Percentiles rank a stretch among this genome's conserved stretches.
Conservation (phyloP, 2,329 filamentous ascomycete genomes). For the Fusarium succisae region DNA sequence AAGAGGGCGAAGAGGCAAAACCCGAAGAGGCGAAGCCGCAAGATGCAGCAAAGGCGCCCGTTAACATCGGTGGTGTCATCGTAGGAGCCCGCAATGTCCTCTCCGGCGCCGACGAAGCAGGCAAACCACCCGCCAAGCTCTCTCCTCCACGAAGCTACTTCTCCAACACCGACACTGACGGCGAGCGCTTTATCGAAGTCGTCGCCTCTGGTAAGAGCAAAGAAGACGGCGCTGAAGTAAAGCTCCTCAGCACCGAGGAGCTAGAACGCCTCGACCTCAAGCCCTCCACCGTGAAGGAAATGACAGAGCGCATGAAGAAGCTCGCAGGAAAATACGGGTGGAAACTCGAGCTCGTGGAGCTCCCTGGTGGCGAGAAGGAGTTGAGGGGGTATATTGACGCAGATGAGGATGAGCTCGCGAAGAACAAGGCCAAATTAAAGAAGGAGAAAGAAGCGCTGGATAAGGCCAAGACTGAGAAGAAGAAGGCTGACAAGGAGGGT, state of each 20-base stretch:
- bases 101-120: conserved; percentile 57
- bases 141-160: conserved; percentile 56
- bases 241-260: conserved; percentile 71
- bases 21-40: background rate
- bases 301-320: conserved; percentile 74
- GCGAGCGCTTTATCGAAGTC: conserved; percentile 52
- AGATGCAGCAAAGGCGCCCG: conserved; percentile 49
- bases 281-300: conserved; percentile 71
- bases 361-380: conserved; percentile 65
- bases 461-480: conserved; percentile 44
- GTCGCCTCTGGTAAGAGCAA: conserved; percentile 57
- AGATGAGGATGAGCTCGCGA: conserved; percentile 52
- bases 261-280: conserved; percentile 74
- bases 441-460: conserved; percentile 17
- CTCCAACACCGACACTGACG: conserved; percentile 35
- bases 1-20: conserved; percentile 9
- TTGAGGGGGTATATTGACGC: conserved; percentile 76
- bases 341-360: conserved; percentile 82
- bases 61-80: conserved; percentile 63
- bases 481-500: conserved; percentile 32
- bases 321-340: conserved; percentile 77
- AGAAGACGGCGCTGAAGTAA: conserved; percentile 69
- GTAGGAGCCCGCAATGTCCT: conserved; percentile 62
- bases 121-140: conserved; percentile 57
- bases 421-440: conserved; percentile 32